Evolutionary conservation across 2,329 filamentous ascomycete species (phyloP).

Genomic region (Fusarium sp.): DNA sequence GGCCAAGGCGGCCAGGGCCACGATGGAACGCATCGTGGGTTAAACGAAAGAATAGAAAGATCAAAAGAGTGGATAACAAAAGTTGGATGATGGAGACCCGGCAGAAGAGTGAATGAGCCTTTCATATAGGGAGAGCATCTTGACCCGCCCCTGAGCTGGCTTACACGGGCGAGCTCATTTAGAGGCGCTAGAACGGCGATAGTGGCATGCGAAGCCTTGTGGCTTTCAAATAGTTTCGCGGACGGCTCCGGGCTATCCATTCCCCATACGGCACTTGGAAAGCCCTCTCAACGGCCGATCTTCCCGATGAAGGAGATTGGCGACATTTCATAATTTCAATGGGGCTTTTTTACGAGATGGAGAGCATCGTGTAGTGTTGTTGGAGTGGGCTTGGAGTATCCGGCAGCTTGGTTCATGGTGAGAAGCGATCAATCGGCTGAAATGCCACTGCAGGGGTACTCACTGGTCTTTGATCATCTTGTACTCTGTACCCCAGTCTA

Average conservation of each 20-base stretch:
- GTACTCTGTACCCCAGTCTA: background rate
- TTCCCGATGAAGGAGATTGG: background rate
- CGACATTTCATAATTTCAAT: background rate
- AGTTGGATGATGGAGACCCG: background rate
- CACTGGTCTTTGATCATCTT: background rate
- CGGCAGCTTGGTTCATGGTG: background rate
- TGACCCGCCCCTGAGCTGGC: slow-evolving; percentile 3
- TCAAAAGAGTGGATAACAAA: background rate
- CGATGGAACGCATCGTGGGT: slow-evolving; percentile 14
- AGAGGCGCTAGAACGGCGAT: background rate
- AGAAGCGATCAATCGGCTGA: background rate
- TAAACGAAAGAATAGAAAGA: background rate
- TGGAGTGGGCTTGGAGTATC: background rate
- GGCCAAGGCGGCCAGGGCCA: slow-evolving; percentile 11
- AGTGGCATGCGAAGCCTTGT: slow-evolving; percentile 5
- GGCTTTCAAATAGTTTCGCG: slow-evolving; percentile 1
- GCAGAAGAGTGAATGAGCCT: background rate
- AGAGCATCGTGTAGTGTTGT: background rate
- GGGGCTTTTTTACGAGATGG: background rate
- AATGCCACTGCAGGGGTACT: background rate
- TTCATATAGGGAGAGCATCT: background rate
- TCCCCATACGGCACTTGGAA: background rate
- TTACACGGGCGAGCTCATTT: background rate
- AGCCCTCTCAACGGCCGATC: background rate
- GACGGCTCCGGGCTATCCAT: background rate